Base-by-base conservation (phyloP, 257 asterid species). In the Orobanche coerulescens region DNA sequence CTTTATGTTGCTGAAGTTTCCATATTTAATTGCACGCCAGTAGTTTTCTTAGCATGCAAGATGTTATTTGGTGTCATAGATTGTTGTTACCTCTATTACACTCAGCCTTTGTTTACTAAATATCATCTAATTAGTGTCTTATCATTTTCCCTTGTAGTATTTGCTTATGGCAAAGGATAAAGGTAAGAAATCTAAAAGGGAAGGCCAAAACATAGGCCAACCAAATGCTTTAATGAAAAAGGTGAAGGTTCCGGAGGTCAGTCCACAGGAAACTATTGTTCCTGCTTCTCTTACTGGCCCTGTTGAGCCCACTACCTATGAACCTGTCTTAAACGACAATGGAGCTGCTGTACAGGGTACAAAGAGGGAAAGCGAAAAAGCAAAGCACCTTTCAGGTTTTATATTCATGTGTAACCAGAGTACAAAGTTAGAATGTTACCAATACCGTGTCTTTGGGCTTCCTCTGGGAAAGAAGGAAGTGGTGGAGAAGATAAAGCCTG, bases 391-490 rank as follows among this genome's bases (percentile, higher is more conserved):
- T 52, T 43, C 90, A 49, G 96, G 95, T 63, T 88, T 73, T 76
- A 85, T 85, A 63, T 88, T 88, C 75, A 71, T 85, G 77, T 85
- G 96, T 70, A 83, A 78, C 62, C 65, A 73, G 14, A 75, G 8
- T 26, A 83, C 95, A 25, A 88, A 88, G 81, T 56, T 66, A 16
- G 80, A 88, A 50, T 85, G 96, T 69, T 88, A 69, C 75, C 79
- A 57, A 44, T 83, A 78, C 75, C 90, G 94, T 57, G 90, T 88
- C 62, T 83, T 88, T 66, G 96, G 96, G 48, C 85, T 88, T 76
- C 95, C 90, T 39, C 42, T 6, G 55, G 78, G 83, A 6, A 61
- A 62, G 70, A 72, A 67, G 76, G 73, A 73, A 47, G 74, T 68
- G 58, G 85, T 80, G 30, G 84, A 78, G 75, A 66, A 67, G 74